These are phyloP conservation scores for Circinella umbellata DNA, from an alignment of 371 early-diverging fungal genomes.

Conservation along the genomic window DNA sequence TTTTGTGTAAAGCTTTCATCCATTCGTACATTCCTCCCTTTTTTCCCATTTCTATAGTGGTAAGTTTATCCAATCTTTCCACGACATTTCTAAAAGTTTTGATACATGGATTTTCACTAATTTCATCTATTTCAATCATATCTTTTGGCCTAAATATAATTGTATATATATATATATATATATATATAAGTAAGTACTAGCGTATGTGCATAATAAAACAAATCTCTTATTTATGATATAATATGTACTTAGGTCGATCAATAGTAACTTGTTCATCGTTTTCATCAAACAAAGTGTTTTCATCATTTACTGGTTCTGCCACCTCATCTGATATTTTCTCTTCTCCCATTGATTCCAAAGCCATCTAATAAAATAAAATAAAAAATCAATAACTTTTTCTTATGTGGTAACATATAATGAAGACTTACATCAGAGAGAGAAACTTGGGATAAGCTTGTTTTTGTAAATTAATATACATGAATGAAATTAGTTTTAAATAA, in stretches of 20 bases:
- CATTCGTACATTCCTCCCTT: constrained; percentile 58
- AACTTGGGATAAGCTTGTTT: constrained; percentile 30
- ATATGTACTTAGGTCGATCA: background rate
- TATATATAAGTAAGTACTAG: too few relatives aligned
- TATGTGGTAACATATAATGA: background rate
- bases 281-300: background rate
- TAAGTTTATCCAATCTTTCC: constrained; percentile 49
- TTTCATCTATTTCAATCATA: constrained; percentile 53
- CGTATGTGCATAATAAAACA: too few relatives aligned
- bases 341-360: constrained; percentile 21
- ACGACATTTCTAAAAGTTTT: constrained; percentile 53
- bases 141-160: background rate
- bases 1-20: constrained; percentile 58
- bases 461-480: too few relatives aligned
- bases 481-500: too few relatives aligned
- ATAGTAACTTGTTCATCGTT: constrained; percentile 10
- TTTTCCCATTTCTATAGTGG: constrained; percentile 18
- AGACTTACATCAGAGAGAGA: constrained; percentile 25
- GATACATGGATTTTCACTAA: constrained; percentile 71
- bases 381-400: background rate
- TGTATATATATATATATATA: too few relatives aligned
- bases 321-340: background rate
- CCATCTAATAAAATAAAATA: constrained; percentile 11
- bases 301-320: constrained; percentile 3
- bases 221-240: too few relatives aligned